Conservation (phyloP, 345 rosid genomes). For the Aquilaria sinensis region DNA sequence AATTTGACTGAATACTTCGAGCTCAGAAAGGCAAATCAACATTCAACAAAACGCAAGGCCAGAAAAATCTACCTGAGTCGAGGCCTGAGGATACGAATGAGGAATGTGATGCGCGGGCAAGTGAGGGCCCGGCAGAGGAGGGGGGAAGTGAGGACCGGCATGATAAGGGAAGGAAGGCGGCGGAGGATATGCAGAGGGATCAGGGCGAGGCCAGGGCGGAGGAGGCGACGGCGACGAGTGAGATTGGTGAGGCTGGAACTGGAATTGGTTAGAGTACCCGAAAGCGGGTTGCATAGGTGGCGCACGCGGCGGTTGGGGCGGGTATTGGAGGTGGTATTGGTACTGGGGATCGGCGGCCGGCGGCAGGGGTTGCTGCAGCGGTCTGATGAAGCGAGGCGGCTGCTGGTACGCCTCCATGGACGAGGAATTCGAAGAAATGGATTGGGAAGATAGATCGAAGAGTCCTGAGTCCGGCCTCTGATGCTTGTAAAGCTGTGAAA, state of each 20-base stretch:
- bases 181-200: constrained; percentile 28
- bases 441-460: too few species aligned
- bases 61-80: constrained; percentile 23
- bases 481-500: too few species aligned
- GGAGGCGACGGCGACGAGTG: constrained; percentile 22
- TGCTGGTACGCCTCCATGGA: constrained; percentile 57
- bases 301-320: constrained; percentile 18
- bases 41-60: not conserved
- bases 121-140: constrained; percentile 35
- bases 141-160: constrained; percentile 30
- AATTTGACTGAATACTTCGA: too few species aligned
- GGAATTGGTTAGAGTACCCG: constrained; percentile 32
- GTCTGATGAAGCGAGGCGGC: constrained; percentile 40
- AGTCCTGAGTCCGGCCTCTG: too few species aligned
- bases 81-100: constrained; percentile 30
- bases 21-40: not conserved
- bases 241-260: constrained; percentile 28
- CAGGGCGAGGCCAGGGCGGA: constrained; percentile 33
- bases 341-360: constrained; percentile 41
- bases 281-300: constrained; percentile 27
- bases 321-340: constrained; percentile 13
- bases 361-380: constrained; percentile 32
- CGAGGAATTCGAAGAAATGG: too few species aligned
- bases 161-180: constrained; percentile 28
- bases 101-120: constrained; percentile 28